Evolutionary conservation across 2,329 filamentous ascomycete species (phyloP).

Genomic region (Aspergillus pseudotamarii): DNA sequence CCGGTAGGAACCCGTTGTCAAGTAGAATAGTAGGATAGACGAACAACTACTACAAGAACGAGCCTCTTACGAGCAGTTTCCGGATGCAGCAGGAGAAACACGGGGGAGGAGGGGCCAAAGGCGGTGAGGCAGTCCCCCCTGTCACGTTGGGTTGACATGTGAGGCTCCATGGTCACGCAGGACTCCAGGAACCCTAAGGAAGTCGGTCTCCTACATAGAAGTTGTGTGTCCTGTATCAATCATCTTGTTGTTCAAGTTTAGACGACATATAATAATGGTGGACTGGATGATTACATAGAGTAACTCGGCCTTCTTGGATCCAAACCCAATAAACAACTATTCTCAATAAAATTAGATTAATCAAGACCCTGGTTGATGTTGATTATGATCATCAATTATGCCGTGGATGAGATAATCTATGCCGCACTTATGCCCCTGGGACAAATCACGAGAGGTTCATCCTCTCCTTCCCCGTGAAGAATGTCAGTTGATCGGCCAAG

Average conservation of each 20-base stretch:
- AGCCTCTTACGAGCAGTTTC: neutral
- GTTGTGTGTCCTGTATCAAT: too few relatives aligned
- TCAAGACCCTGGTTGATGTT: too few relatives aligned
- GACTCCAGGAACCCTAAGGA: too few relatives aligned
- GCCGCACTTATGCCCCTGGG: neutral
- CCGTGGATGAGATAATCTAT: neutral
- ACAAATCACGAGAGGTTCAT: neutral
- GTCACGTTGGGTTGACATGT: conserved; percentile 9
- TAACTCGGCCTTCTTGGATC: neutral
- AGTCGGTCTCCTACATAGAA: too few relatives aligned
- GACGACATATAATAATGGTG: too few relatives aligned
- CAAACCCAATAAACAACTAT: neutral
- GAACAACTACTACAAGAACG: neutral
- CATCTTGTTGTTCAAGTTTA: too few relatives aligned
- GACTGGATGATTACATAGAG: neutral
- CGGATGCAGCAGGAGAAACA: conserved; percentile 1
- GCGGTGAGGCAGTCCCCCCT: conserved; percentile 4
- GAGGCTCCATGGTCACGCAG: neutral
- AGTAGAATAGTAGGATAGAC: neutral
- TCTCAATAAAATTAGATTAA: too few relatives aligned
- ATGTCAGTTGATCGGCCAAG: neutral
- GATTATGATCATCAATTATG: too few relatives aligned
- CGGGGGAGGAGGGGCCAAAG: conserved; percentile 7
- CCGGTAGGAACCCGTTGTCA: neutral
- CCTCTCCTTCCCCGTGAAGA: too few relatives aligned